A percentile compares a stretch with the other conserved stretches of the same genome.
phyloP scores from a whole-genome alignment of 352 stramenopile species.

The Vaucheria bursata region DNA sequence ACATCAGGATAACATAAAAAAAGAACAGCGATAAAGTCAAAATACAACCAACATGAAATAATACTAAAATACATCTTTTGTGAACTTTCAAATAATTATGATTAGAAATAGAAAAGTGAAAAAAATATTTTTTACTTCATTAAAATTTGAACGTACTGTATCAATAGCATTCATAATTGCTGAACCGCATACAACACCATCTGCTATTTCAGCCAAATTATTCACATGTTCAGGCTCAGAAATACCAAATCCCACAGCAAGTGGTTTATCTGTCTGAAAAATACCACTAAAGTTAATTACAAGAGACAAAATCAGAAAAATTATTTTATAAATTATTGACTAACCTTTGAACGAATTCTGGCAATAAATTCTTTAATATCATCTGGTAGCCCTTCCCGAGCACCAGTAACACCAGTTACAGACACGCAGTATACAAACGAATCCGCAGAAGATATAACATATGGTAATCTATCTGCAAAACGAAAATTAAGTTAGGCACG shows the following conservation, averaged over 20 bases:
- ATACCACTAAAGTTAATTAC: neutral
- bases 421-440: conserved; percentile 49
- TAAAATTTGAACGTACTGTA: no score
- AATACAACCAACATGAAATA: no score
- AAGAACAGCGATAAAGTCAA: neutral
- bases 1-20: neutral
- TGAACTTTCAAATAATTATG: no score
- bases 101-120: no score
- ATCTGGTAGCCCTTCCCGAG: conserved; percentile 64
- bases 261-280: conserved; percentile 64
- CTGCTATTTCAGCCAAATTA: conserved; percentile 71
- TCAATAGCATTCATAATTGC: conserved; percentile 71
- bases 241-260: conserved; percentile 94
- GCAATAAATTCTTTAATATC: conserved; percentile 86
- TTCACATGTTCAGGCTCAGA: conserved; percentile 83
- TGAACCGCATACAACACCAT: conserved; percentile 69
- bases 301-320: neutral
- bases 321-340: neutral
- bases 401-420: conserved; percentile 82
- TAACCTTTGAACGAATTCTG: conserved; percentile 56
- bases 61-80: no score
- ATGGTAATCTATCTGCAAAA: conserved; percentile 28
- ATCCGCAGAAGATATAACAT: conserved; percentile 30
- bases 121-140: no score
- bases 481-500: no score